Base-by-base conservation (phyloP, 2,329 filamentous ascomycete species). In the Sarocladiaceae sp. region DNA sequence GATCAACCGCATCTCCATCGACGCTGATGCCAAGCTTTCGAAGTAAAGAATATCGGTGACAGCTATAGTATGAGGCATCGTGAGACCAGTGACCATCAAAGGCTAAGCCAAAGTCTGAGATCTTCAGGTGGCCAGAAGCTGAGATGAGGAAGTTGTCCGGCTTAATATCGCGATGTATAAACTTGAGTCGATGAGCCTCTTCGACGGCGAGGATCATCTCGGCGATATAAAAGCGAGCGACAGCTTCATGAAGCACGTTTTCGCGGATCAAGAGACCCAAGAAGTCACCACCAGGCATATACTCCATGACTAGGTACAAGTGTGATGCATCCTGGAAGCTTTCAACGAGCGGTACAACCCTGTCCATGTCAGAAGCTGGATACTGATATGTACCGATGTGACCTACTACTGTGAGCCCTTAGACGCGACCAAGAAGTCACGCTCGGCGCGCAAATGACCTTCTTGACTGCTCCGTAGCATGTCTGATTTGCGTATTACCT, bases 151-250 rank as follows among this genome's bases (percentile, higher is more conserved):
- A 97, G 56, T 98, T 98, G 70, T 97, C 91, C 0, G 91, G 93
- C 62, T 98, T 98, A 59, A 97, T 80, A 63, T 97, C 93, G 15
- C 91, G 84, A 60, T 98, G 93, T 39, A 98, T 95, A 74, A 89
- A 96, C 41, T 78, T 78, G 54, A 96, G 78, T 11, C 79, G 78
- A 68, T 97, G 91, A 0, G 88, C 85, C 62, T 95, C 91, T 63
- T 97, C 90, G 19, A 98, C 83, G 55, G 89, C 95, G 4, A 96
- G 70, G 44, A 97, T 85, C 89, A 97, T 97, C 66, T 98, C 90
- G 1, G 91, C 89, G 47, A 95, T 72, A 60, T 97, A 97, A 70
- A 87, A 96, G 50, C 79, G 83, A 4, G 90, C 82, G 33, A 87
- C 79, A 1, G 75, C 69, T 61, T 97, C 93, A 45, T 80, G 80